These are phyloP conservation scores for Pseudogymnoascus sp. DNA, from an alignment of 2,329 filamentous ascomycete species.

Conservation along the genomic window DNA sequence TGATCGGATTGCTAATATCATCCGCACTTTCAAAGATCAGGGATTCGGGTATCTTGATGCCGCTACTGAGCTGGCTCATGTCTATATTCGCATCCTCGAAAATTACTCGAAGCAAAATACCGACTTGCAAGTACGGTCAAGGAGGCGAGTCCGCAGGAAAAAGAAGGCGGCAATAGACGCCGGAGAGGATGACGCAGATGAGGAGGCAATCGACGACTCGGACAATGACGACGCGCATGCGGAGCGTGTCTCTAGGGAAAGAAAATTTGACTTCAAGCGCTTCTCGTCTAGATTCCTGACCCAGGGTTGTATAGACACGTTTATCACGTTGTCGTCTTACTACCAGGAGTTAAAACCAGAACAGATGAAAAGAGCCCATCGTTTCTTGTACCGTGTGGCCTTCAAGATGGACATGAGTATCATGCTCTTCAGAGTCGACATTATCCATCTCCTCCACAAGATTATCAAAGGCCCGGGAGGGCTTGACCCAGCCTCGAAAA, in stretches of 20 bases:
- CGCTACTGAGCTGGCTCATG: slow-evolving; percentile 80
- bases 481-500: slow-evolving; percentile 55
- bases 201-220: slow-evolving; percentile 51
- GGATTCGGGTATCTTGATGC: slow-evolving; percentile 90
- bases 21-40: slow-evolving; percentile 85
- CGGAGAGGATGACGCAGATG: slow-evolving; percentile 35
- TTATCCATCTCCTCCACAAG: slow-evolving; percentile 76
- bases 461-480: slow-evolving; percentile 86
- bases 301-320: slow-evolving; percentile 82
- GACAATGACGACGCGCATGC: slow-evolving; percentile 69
- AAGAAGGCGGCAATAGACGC: slow-evolving; percentile 52
- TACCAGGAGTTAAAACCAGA: slow-evolving; percentile 70
- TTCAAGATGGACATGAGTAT: slow-evolving; percentile 93
- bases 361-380: slow-evolving; percentile 85
- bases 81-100: slow-evolving; percentile 87
- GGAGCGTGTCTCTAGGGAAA: slow-evolving; percentile 64
- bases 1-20: slow-evolving; percentile 71
- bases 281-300: slow-evolving; percentile 75
- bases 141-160: slow-evolving; percentile 63
- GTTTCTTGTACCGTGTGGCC: slow-evolving; percentile 86
- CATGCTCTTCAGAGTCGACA: slow-evolving; percentile 83
- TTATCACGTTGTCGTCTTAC: slow-evolving; percentile 68
- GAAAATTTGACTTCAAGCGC: slow-evolving; percentile 86
- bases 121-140: slow-evolving; percentile 85
- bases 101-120: slow-evolving; percentile 90